Percentiles rank a stretch among this genome's conserved stretches.
Evolutionary conservation across 768 basidiomycete genomes (phyloP).

Genomic region (Roridomyces roridus): DNA sequence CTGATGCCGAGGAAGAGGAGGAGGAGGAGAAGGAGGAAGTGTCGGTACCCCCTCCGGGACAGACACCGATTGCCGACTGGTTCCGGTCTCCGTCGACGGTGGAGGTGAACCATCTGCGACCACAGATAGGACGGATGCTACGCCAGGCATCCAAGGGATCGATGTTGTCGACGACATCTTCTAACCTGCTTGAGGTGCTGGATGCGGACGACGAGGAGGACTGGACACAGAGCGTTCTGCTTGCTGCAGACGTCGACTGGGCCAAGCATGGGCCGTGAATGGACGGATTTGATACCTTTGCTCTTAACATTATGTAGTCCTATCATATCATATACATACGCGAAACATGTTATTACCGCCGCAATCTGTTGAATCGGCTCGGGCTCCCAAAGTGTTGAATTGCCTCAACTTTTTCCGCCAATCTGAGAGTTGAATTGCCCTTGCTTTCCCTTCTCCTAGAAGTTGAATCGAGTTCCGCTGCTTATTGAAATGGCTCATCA

Average conservation of each 20-base stretch:
- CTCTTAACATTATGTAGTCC: conserved; percentile 6
- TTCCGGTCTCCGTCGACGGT: conserved; percentile 31
- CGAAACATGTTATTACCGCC: conserved; percentile 15
- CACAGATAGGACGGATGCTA: conserved; percentile 23
- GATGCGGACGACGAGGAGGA: conserved; percentile 60
- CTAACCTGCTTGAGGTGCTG: conserved; percentile 54
- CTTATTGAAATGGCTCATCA: too few species aligned
- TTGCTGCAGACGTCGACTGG: conserved; percentile 65
- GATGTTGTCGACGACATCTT: conserved; percentile 41
- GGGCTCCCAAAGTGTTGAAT: too few species aligned
- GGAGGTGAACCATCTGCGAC: conserved; percentile 30
- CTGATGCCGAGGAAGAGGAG: conserved; percentile 19
- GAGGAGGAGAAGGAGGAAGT: conserved; percentile 21
- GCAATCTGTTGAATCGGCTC: too few species aligned
- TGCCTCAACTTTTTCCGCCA: too few species aligned
- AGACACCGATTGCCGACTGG: conserved; percentile 46
- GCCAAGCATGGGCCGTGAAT: conserved; percentile 13
- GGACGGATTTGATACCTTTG: conserved; percentile 20
- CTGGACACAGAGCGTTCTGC: conserved; percentile 77
- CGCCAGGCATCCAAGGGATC: conserved; percentile 30
- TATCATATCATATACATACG: neutral
- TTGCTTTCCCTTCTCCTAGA: too few species aligned
- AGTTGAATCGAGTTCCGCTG: too few species aligned
- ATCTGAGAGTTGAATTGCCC: too few species aligned
- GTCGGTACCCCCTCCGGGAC: conserved; percentile 23